Base-by-base conservation (phyloP, 129 eudicot genomes). In the Escallonia rubra region DNA sequence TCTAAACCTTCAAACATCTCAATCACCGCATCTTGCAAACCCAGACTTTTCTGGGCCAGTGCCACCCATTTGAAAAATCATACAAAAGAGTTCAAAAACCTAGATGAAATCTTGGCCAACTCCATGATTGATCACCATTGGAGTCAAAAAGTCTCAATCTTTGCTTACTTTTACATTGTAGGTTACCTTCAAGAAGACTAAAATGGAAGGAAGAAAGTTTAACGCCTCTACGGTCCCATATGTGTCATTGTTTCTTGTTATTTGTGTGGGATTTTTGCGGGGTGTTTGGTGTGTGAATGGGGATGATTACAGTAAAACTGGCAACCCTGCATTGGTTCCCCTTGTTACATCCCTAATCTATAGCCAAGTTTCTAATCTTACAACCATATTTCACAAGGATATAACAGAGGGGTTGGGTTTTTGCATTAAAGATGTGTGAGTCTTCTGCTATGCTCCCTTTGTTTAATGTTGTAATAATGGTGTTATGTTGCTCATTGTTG, bases 401-500 rank as follows among this genome's bases (percentile, higher is more conserved):
- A 89, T 94, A 55, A 80, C 74, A 51, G 53, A 61, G 12, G 80
- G 76, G 49, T 69, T 94, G 49, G 90, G 90, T 41, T 94, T 68
- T 66, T 89, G 99, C 89, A 81, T 82, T 6, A 72, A 75, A 71
- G 86, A 94, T 72, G 93, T 89, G 99, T 94, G 72, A 82, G 99
- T 84, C 13, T 10, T 61, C 5, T 60, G 75, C 62, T 46, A 61
- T 69, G 41, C 48, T 60, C 23, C 38, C 7, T 6, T 44, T 5
- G 8, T 52, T 56, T 38, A 38, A 10, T 58, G 53, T 6, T 51
- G 7, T 48, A 9, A 13, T 48, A 3, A n/a, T 9, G 11, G 3
- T 50, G 59, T 54, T 11, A 3, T 57, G 69, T 57, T 41, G 10
- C 2, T 34, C 8, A 6, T 68, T 62, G 39, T 39, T 55, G 4